Conservation (phyloP, 2,329 filamentous ascomycete genomes). For the Fusarium sp. region DNA sequence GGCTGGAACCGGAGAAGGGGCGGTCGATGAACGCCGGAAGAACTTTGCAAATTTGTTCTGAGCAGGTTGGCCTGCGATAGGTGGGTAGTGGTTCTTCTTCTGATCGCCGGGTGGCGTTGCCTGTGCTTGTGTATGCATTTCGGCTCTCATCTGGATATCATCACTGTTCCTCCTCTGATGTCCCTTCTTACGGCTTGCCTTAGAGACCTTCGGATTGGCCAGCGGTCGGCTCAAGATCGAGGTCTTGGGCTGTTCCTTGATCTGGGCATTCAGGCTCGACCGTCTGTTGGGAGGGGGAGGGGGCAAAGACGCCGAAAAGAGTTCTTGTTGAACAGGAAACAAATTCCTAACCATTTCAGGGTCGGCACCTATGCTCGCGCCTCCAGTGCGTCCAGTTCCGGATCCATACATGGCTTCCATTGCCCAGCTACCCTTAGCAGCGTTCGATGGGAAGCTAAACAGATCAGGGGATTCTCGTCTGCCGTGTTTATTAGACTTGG, state of each 20-base stretch:
- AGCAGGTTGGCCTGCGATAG: constrained; percentile 60
- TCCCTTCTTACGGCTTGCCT: constrained; percentile 37
- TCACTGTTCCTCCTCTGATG: constrained; percentile 51
- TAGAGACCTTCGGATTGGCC: constrained; percentile 34
- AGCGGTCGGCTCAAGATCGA: constrained; percentile 39
- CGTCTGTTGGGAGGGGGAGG: constrained; percentile 65
- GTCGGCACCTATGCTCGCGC: constrained; percentile 43
- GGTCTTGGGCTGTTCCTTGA: constrained; percentile 48
- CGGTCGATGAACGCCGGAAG: constrained; percentile 65
- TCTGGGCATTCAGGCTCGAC: constrained; percentile 66
- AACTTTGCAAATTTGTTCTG: constrained; percentile 64
- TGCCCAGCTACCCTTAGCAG: constrained; percentile 60
- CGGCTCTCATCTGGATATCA: constrained; percentile 47
- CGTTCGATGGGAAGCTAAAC: constrained; percentile 64
- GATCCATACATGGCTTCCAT: constrained; percentile 62
- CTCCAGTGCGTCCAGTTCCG: constrained; percentile 44
- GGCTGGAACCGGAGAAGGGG: constrained; percentile 21
- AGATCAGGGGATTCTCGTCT: constrained; percentile 63
- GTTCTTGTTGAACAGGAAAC: constrained; percentile 57
- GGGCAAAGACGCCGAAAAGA: constrained; percentile 56
- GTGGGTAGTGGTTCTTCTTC: constrained; percentile 63
- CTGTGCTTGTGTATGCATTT: constrained; percentile 46
- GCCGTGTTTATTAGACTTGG: constrained; percentile 54
- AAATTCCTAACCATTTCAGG: constrained; percentile 62
- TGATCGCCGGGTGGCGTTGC: constrained; percentile 46